Percentiles rank a stretch among this genome's conserved stretches.
phyloP scores from a whole-genome alignment of 306 rosid genomes.

The Cucumis hystrix region DNA sequence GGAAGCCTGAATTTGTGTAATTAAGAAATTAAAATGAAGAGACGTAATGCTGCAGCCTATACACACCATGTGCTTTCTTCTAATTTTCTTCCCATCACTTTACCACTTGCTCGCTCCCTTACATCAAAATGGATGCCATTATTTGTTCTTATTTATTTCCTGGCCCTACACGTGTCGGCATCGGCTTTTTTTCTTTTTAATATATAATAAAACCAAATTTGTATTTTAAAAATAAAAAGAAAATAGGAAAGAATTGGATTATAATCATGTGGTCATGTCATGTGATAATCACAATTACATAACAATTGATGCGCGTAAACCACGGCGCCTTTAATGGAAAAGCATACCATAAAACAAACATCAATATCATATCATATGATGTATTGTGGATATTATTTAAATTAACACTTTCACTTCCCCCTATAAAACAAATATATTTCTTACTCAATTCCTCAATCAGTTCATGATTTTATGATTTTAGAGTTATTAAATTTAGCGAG shows the following conservation, averaged over 20 bases:
- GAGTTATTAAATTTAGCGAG: too few species aligned
- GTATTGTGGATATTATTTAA: neutral
- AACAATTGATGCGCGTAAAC: neutral
- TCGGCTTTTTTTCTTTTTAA: too few species aligned
- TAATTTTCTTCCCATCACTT: neutral
- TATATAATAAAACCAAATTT: too few species aligned
- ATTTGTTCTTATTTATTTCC: neutral
- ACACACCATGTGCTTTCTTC: neutral
- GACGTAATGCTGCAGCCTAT: neutral
- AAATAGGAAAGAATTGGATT: neutral
- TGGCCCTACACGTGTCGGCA: neutral
- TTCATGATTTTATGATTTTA: too few species aligned
- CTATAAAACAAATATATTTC: too few species aligned
- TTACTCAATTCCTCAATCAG: too few species aligned
- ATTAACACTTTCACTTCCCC: neutral
- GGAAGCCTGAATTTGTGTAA: neutral
- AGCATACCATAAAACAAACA: neutral
- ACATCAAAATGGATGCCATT: neutral
- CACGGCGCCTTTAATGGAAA: constrained; percentile 4
- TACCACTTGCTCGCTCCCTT: neutral
- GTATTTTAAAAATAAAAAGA: too few species aligned
- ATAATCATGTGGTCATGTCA: neutral
- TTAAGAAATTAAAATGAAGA: neutral
- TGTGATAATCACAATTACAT: neutral
- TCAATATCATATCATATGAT: neutral